These are phyloP conservation scores for Termitomyces sp. DNA, from an alignment of 768 basidiomycete species.

Conservation along the genomic window DNA sequence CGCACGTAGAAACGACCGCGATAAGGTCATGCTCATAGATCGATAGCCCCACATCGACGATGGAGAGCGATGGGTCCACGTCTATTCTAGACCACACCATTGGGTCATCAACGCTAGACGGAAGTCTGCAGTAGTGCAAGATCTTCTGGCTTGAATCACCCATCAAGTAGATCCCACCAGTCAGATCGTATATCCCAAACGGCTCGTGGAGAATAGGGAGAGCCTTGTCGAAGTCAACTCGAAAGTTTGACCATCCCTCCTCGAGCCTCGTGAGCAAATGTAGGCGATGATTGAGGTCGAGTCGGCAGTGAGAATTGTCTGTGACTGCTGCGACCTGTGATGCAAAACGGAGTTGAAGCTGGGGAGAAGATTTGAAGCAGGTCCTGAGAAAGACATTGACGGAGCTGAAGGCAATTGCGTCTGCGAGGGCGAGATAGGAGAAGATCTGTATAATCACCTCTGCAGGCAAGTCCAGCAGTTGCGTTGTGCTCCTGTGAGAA, in stretches of 20 bases:
- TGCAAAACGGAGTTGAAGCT: slow-evolving; percentile 9
- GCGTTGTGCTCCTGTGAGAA: background rate
- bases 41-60: slow-evolving; percentile 40
- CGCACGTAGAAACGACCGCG: slow-evolving; percentile 34
- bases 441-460: slow-evolving; percentile 11
- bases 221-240: slow-evolving; percentile 2
- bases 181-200: slow-evolving; percentile 37
- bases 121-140: slow-evolving; percentile 30
- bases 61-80: slow-evolving; percentile 16
- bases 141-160: slow-evolving; percentile 22
- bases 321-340: slow-evolving; percentile 4
- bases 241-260: slow-evolving; percentile 8
- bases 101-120: slow-evolving; percentile 20
- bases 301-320: slow-evolving; percentile 1
- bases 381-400: slow-evolving; percentile 4
- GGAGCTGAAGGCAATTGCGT: slow-evolving; percentile 3
- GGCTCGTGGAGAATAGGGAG: slow-evolving; percentile 9
- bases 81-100: slow-evolving; percentile 25
- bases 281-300: slow-evolving; percentile 4
- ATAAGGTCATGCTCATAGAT: slow-evolving; percentile 41
- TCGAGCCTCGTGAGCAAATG: slow-evolving; percentile 4
- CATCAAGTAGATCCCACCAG: slow-evolving; percentile 34
- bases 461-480: slow-evolving; percentile 8
- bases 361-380: background rate
- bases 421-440: slow-evolving; percentile 1